Evolutionary conservation across 768 basidiomycete genomes (phyloP).

Genomic region (Suillus decipiens): DNA sequence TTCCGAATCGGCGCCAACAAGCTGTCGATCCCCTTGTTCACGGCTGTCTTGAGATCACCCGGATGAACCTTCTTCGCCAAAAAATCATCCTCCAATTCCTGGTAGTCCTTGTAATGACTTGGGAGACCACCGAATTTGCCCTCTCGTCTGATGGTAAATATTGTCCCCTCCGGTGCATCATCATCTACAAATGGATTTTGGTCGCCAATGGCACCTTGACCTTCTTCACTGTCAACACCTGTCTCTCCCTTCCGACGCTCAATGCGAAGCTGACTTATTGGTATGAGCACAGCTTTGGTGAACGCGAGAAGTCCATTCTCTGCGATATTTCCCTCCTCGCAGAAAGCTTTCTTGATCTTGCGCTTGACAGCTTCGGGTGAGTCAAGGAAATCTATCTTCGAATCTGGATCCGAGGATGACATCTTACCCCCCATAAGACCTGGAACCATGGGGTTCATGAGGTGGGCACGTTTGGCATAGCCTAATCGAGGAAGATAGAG

Average conservation of each 20-base stretch:
- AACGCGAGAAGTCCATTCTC: slow-evolving; percentile 92
- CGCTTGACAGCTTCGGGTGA: slow-evolving; percentile 76
- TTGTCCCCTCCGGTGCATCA: slow-evolving; percentile 76
- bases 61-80: slow-evolving; percentile 80
- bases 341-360: slow-evolving; percentile 92
- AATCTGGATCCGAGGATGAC: slow-evolving; percentile 97
- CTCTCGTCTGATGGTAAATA: slow-evolving; percentile 78
- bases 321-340: slow-evolving; percentile 86
- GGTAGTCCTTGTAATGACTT: slow-evolving; percentile 70
- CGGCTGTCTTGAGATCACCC: slow-evolving; percentile 81
- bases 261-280: slow-evolving; percentile 74
- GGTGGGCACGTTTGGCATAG: slow-evolving; percentile 91
- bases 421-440: slow-evolving; percentile 95
- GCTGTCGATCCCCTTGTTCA: slow-evolving; percentile 69
- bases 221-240: slow-evolving; percentile 40
- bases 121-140: slow-evolving; percentile 78
- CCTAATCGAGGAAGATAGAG: slow-evolving; percentile 92
- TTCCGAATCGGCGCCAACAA: slow-evolving; percentile 82
- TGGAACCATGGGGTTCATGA: slow-evolving; percentile 99
- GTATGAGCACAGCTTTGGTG: slow-evolving; percentile 84
- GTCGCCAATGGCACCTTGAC: slow-evolving; percentile 48
- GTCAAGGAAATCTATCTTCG: slow-evolving; percentile 98
- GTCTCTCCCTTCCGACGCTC: slow-evolving; percentile 53
- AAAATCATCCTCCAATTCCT: slow-evolving; percentile 73
- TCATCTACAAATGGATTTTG: slow-evolving; percentile 65